phyloP scores from a whole-genome alignment of 495 filamentous ascomycete genomes.

The Recurvomyces mirabilis region DNA sequence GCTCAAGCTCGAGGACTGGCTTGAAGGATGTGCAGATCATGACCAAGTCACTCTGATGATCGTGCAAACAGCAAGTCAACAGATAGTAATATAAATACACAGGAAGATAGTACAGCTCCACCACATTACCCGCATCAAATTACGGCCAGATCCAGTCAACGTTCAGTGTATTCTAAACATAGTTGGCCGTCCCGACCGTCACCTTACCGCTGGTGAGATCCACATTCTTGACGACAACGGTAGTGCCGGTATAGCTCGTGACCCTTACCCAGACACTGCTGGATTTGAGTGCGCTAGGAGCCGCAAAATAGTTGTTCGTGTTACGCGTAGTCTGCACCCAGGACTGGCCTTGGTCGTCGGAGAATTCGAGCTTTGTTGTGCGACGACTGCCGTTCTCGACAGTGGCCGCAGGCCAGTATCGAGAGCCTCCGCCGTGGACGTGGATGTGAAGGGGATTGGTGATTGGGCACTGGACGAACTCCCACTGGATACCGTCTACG shows the following conservation, averaged over 20 bases:
- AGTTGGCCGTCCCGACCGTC: not conserved
- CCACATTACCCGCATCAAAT: too few species aligned
- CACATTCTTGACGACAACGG: not conserved
- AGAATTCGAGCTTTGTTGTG: not conserved
- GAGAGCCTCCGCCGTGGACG: constrained; percentile 1
- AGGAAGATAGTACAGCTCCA: too few species aligned
- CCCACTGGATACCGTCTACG: constrained; percentile 4
- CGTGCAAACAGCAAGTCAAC: too few species aligned
- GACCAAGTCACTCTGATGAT: too few species aligned
- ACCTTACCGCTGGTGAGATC: not conserved
- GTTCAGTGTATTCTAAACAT: too few species aligned
- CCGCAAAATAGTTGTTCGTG: not conserved
- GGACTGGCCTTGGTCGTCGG: not conserved
- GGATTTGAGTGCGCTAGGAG: not conserved
- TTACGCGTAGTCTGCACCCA: not conserved
- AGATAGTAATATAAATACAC: too few species aligned
- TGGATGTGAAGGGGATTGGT: not conserved
- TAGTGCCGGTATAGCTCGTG: not conserved
- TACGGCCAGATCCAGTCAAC: too few species aligned
- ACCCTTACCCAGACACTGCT: not conserved
- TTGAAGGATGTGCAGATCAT: too few species aligned
- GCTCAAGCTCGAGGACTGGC: too few species aligned
- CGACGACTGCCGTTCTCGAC: constrained; percentile 1
- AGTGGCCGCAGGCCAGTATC: constrained; percentile 1
- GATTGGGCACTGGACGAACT: constrained; percentile 5